Conservation (phyloP, 1,139 yeast species). For the Kurtzmaniella natalensis region DNA sequence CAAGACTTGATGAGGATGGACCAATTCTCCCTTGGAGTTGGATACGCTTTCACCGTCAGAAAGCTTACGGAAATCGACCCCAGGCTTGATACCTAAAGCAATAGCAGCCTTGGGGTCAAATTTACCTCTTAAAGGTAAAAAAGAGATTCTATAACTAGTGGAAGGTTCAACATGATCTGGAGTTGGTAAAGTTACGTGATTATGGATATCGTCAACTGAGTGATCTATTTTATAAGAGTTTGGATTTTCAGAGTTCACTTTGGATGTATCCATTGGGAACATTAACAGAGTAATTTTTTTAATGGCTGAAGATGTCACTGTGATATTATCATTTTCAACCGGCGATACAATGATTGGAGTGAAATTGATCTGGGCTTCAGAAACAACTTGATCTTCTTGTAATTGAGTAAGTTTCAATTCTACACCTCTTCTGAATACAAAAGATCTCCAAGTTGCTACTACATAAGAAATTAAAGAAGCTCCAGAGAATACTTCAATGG, state of each 20-base stretch:
- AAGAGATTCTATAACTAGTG: constrained; percentile 57
- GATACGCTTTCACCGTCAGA: constrained; percentile 58
- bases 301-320: constrained; percentile 10
- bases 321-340: constrained; percentile 3
- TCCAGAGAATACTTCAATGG: constrained; percentile 35
- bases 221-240: constrained; percentile 39
- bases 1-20: constrained; percentile 70
- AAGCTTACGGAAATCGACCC: constrained; percentile 53
- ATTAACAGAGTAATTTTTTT: constrained; percentile 34
- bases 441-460: constrained; percentile 79
- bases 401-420: constrained; percentile 42
- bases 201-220: constrained; percentile 37
- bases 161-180: constrained; percentile 27
- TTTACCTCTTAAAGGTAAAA: constrained; percentile 71
- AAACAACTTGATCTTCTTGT: constrained; percentile 29
- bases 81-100: constrained; percentile 65
- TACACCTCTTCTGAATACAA: constrained; percentile 81
- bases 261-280: constrained; percentile 48
- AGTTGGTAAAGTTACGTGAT: constrained; percentile 35
- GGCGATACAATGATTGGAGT: constrained; percentile 43
- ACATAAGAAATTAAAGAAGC: constrained; percentile 45
- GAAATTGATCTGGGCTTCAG: constrained; percentile 51
- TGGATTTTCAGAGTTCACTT: constrained; percentile 34
- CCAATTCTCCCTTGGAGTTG: constrained; percentile 52
- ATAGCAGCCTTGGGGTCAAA: constrained; percentile 66